phyloP scores from a whole-genome alignment of 192 early-diverging fungal genomes.

The Coemansia sp. region DNA sequence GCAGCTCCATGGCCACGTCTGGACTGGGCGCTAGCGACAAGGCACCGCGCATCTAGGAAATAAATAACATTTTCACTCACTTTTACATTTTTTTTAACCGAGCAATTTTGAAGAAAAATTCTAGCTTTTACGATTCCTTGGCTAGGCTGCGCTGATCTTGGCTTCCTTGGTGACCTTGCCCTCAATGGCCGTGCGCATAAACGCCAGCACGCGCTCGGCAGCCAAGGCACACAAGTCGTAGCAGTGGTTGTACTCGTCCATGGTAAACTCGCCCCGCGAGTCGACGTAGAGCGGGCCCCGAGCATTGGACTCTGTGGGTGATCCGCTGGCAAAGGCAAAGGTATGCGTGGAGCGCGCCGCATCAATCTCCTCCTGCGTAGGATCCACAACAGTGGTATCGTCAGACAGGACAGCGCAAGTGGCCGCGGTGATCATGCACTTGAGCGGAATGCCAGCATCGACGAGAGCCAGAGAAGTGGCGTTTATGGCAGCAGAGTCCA shows the following conservation, averaged over 20 bases:
- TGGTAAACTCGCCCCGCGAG: slow-evolving; percentile 70
- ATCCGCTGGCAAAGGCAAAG: slow-evolving; percentile 65
- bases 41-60: slow-evolving; percentile 15
- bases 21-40: slow-evolving; percentile 5
- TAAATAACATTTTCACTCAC: not conserved
- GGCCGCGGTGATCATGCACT: slow-evolving; percentile 64
- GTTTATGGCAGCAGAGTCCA: slow-evolving; percentile 76
- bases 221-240: slow-evolving; percentile 40
- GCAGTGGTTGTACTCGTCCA: slow-evolving; percentile 54
- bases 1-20: slow-evolving; percentile 10
- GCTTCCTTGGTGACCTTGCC: slow-evolving; percentile 47
- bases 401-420: slow-evolving; percentile 66
- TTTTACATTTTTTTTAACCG: not conserved
- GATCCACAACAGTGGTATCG: slow-evolving; percentile 71
- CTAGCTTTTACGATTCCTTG: not conserved
- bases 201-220: slow-evolving; percentile 53
- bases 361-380: slow-evolving; percentile 70
- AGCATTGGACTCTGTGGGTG: not conserved
- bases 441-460: slow-evolving; percentile 87
- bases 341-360: slow-evolving; percentile 72
- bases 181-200: slow-evolving; percentile 65
- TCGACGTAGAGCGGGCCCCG: slow-evolving; percentile 59
- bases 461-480: slow-evolving; percentile 80
- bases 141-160: slow-evolving; percentile 9
- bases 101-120: too few relatives aligned